Evolutionary conservation across 805 yeast species (phyloP).

Genomic region (Barnettozyma siamensis): DNA sequence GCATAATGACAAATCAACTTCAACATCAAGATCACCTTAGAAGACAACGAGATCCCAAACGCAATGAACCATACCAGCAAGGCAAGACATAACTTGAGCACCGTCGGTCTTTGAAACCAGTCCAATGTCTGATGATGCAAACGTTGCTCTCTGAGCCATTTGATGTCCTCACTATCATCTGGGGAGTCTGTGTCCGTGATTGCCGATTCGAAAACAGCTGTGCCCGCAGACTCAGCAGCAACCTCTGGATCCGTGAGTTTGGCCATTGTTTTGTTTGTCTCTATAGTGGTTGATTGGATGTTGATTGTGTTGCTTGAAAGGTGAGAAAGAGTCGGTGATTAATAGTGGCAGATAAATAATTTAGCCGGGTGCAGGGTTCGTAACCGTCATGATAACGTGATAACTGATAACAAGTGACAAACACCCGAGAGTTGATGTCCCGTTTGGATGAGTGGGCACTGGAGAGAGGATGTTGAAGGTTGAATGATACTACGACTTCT

Average conservation of each 20-base stretch:
- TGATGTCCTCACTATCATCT: conserved; percentile 28
- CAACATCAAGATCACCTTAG: conserved; percentile 32
- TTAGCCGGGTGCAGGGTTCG: too few species aligned
- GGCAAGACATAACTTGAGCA: conserved; percentile 40
- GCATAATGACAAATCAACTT: conserved; percentile 23
- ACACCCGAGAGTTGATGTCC: too few species aligned
- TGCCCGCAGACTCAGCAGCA: conserved; percentile 2
- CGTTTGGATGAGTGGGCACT: too few species aligned
- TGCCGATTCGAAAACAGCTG: conserved; percentile 33
- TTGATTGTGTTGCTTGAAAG: too few species aligned
- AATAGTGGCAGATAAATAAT: too few species aligned
- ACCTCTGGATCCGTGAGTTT: conserved; percentile 2
- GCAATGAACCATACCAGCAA: conserved; percentile 40
- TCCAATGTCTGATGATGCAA: conserved; percentile 34
- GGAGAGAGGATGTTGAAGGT: too few species aligned
- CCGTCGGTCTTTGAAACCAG: conserved; percentile 56
- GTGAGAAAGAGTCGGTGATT: too few species aligned
- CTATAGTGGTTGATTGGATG: neutral
- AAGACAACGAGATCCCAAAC: conserved; percentile 33
- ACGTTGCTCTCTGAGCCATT: conserved; percentile 47
- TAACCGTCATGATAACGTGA: too few species aligned
- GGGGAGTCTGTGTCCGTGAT: conserved; percentile 26
- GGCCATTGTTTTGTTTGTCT: neutral
- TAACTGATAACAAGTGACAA: too few species aligned
- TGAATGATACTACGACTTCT: too few species aligned